Evolutionary conservation across 768 basidiomycete genomes (phyloP), one percentile per base, ranked within the genome.

Genomic region (Arthromyces matolae): DNA sequence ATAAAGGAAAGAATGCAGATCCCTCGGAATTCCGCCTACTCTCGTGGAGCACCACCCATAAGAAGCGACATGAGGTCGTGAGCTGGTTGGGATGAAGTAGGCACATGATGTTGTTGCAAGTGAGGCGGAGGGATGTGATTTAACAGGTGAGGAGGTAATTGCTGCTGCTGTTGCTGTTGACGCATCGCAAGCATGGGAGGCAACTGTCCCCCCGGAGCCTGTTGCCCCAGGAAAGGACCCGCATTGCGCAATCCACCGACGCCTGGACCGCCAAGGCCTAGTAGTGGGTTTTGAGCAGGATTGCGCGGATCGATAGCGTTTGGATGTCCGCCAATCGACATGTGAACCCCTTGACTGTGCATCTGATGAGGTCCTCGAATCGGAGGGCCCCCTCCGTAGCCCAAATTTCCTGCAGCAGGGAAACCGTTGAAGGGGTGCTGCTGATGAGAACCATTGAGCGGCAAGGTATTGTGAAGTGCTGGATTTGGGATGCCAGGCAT

Each of bases 51-150:
- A 46, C 83, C 84, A 44, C 83, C 84, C 86, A 92, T 83, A 52
- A 92, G 77, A 50, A 92, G 74, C 36, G 89, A 81, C 83, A 92
- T 90, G 55, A 92, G 68, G 61, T 92, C 89, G 52, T 86, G 83
- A 35, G 80, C 69, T 27, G 80, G 77, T 57, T 80, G 81, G 51
- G 70, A 50, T 10, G 49, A 79, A 60, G 69, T 77, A 18, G 71
- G 64, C 23, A 73, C 73, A 23, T 47, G 45, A 12, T 81, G 83
- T 57, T 79, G 83, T 55, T 81, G 85, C 43, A 83, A 70, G 52
- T 86, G 82, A 43, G 78, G 77, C 10, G 76, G 75, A 51, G 80
- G 56, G 46, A 73, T 62, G 54, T 73, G 77, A 10, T 64, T 59
- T 50, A 74, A 62, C 65, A 79, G 65, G 48, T 81, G 81, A 10